These are phyloP conservation scores for Rossbeevera mucosa DNA, from an alignment of 768 basidiomycete species.

Conservation along the genomic window DNA sequence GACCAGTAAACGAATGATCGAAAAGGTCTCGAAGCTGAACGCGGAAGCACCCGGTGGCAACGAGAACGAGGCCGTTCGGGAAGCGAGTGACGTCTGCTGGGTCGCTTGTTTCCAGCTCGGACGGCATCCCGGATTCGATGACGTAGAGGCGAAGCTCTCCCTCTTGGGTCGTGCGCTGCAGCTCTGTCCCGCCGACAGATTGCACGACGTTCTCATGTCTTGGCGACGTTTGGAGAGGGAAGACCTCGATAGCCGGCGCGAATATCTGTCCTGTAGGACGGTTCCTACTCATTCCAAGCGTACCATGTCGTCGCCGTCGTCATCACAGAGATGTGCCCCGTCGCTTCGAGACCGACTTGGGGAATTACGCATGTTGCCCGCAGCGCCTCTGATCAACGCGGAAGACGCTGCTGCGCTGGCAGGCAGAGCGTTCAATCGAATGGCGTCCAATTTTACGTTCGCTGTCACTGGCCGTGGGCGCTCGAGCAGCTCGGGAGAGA, in stretches of 20 bases:
- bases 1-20: constrained; percentile 67
- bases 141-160: constrained; percentile 59
- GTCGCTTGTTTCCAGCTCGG: constrained; percentile 85
- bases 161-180: constrained; percentile 80
- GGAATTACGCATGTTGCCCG: constrained; percentile 66
- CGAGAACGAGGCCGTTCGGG: constrained; percentile 42
- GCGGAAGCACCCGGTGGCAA: constrained; percentile 23
- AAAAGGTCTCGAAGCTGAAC: constrained; percentile 50
- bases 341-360: constrained; percentile 61
- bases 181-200: constrained; percentile 76
- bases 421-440: constrained; percentile 69
- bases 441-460: constrained; percentile 74
- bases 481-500: constrained; percentile 18
- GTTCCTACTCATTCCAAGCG: constrained; percentile 10
- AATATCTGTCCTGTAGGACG: constrained; percentile 33
- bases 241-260: constrained; percentile 49
- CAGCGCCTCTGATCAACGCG: constrained; percentile 62
- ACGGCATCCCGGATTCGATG: constrained; percentile 69
- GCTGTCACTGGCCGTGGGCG: constrained; percentile 43
- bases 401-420: constrained; percentile 81
- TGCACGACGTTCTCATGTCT: constrained; percentile 68
- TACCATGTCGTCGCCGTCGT: not conserved
- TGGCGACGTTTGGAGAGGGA: constrained; percentile 77
- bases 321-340: constrained; percentile 37
- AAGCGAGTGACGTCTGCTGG: constrained; percentile 85